Base-by-base conservation (phyloP, 768 basidiomycete species). In the Tulasnella sp. region DNA sequence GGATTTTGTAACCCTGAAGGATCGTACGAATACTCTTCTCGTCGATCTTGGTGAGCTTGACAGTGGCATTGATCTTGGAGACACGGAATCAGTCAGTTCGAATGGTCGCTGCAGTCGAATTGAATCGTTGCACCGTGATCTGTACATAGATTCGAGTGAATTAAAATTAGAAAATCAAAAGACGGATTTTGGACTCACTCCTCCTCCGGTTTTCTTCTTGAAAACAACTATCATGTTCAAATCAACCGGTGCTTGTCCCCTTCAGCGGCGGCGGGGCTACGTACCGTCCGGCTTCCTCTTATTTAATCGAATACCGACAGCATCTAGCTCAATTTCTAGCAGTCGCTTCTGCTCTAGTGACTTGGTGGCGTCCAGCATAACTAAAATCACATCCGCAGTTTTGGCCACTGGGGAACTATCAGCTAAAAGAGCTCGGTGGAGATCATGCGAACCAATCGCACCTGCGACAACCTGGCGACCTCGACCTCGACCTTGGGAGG, bases 391-490 rank as follows among this genome's bases (percentile, higher is more conserved):
- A 86, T 99, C 98, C 7, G 95, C 94, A 11, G 95, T 97, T 86
- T 96, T 94, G 40, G 93, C 94, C 83, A 92, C 92, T 92, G 78
- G 41, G 50, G 20, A 74, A 8, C n/a, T n/a, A 48, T 31, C 37
- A 73, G 48, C 69, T n/a, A 9, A 50, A 44, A 8, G 41, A 9
- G 28, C 8, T 40, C 42, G 34, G 37, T 22, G 42, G 24, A 20
- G 24, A 46, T 11, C 42, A 72, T 12, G 22, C 41, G 31, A 34
- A 84, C 89, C 76, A 83, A 14, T 14, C 16, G 46, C 16, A 92
- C 92, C 98, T 28, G 97, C 93, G 22, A 99, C 97, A 48, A 99
- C 97, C 86, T 99, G 97, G 83, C 97, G 91, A 42, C 97, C 97
- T 83, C 97, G 90, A 16, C 97, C 97, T 82, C 96, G 91, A 81